A percentile compares a stretch with the other conserved stretches of the same genome.
These are phyloP conservation scores for Microdochium trichocladiopsis DNA, from an alignment of 2,329 filamentous ascomycete genomes.

Conservation along the genomic window DNA sequence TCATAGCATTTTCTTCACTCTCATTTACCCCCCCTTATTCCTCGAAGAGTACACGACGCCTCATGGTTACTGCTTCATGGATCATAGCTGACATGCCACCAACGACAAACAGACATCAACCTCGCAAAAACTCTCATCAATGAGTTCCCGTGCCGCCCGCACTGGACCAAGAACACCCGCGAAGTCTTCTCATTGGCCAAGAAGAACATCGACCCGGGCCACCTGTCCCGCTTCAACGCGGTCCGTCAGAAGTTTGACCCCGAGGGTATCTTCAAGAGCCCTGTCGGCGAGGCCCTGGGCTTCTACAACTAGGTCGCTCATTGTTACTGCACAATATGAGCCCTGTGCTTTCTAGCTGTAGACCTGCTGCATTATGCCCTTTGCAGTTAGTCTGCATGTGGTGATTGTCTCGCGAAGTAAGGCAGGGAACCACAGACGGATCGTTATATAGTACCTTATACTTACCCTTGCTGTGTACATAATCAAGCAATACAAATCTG, in stretches of 20 bases:
- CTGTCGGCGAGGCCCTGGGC: constrained; percentile 40
- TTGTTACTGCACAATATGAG: too few relatives aligned
- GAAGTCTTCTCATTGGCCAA: constrained; percentile 35
- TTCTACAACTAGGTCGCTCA: constrained; percentile 22
- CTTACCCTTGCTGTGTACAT: too few relatives aligned
- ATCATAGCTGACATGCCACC: too few relatives aligned
- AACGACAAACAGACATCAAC: constrained; percentile 25
- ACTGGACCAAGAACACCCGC: constrained; percentile 47
- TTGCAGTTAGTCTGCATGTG: too few relatives aligned
- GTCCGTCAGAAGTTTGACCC: constrained; percentile 40
- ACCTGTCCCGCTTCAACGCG: constrained; percentile 38
- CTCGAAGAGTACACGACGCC: too few relatives aligned
- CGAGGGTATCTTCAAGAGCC: constrained; percentile 36
- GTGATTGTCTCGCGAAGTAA: too few relatives aligned
- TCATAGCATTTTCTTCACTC: neutral
- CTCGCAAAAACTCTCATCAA: constrained; percentile 37
- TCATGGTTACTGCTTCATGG: constrained; percentile 3
- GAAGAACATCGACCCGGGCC: constrained; percentile 37
- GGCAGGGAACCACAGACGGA: too few relatives aligned
- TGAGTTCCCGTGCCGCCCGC: constrained; percentile 42
- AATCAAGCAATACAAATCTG: too few relatives aligned
- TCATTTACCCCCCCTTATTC: too few relatives aligned
- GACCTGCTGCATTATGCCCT: too few relatives aligned
- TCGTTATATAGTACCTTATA: too few relatives aligned
- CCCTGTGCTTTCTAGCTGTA: too few relatives aligned